These are phyloP conservation scores for Claviceps sp. DNA, from an alignment of 2,329 filamentous ascomycete genomes.

Conservation along the genomic window DNA sequence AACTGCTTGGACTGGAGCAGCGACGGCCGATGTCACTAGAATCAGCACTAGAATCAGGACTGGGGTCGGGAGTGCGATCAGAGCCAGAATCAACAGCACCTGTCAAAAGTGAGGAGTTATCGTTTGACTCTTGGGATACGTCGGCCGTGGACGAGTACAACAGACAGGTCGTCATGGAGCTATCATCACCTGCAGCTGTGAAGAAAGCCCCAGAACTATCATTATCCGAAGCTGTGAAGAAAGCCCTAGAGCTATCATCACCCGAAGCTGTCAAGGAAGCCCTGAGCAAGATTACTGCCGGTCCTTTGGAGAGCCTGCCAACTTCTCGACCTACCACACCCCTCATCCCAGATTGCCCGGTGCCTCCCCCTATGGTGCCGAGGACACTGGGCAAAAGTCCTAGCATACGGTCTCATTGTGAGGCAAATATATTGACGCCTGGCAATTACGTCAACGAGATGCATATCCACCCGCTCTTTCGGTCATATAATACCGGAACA, in stretches of 20 bases:
- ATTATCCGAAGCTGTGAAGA: too few species aligned
- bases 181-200: constrained; percentile 30
- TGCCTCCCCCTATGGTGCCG: constrained; percentile 30
- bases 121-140: constrained; percentile 66
- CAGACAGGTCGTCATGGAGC: constrained; percentile 42
- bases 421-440: constrained; percentile 11
- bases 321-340: constrained; percentile 45
- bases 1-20: constrained; percentile 32
- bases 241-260: constrained; percentile 34
- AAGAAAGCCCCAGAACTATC: constrained; percentile 25
- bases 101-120: constrained; percentile 35
- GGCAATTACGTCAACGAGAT: constrained; percentile 36
- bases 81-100: constrained; percentile 26
- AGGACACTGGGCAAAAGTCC: constrained; percentile 42
- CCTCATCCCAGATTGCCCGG: constrained; percentile 32
- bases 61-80: too few species aligned
- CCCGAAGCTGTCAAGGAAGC: constrained; percentile 33
- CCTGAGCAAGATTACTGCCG: constrained; percentile 59
- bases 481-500: constrained; percentile 47
- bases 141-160: constrained; percentile 51
- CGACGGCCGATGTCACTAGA: constrained; percentile 35
- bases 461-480: constrained; percentile 67
- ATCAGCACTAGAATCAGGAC: constrained; percentile 16
- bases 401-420: constrained; percentile 17
- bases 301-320: constrained; percentile 49